Conservation (phyloP, 441 rosid species). For the Populus tomentosa region DNA sequence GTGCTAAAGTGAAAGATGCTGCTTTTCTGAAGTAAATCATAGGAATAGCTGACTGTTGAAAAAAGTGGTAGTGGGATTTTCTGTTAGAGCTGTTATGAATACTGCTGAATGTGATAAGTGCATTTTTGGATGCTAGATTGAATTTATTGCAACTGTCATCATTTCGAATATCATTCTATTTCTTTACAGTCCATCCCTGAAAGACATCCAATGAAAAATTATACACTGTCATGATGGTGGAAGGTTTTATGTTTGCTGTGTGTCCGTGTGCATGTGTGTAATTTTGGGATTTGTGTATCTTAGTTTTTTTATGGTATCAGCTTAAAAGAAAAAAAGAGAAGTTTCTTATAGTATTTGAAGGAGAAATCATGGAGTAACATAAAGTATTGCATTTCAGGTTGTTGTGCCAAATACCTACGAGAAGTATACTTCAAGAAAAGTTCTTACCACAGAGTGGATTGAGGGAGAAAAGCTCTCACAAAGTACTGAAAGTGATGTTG, state of each 20-base stretch:
- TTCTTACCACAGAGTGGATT: conserved; percentile 87
- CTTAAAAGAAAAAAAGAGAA: not conserved
- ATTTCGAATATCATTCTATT: not conserved
- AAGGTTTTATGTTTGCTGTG: not conserved
- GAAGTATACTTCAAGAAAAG: conserved; percentile 92
- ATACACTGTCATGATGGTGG: not conserved
- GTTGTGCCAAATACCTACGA: conserved; percentile 79
- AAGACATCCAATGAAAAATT: not conserved
- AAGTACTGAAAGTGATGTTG: conserved; percentile 95
- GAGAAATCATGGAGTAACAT: not conserved
- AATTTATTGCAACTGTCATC: not conserved
- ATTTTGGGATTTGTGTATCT: not conserved
- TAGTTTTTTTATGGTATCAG: conserved; percentile 4
- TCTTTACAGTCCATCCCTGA: not conserved
- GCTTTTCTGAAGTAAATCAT: not conserved
- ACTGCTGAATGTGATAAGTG: not conserved
- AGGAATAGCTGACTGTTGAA: not conserved
- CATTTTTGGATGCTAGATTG: not conserved
- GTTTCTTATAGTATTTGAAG: not conserved
- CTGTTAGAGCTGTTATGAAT: not conserved
- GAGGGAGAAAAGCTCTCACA: conserved; percentile 96
- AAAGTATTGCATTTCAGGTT: conserved; percentile 48
- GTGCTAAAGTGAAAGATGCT: not conserved
- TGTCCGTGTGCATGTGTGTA: too few relatives aligned
- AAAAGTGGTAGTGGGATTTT: not conserved